Base-by-base conservation (phyloP, 768 basidiomycete species). In the Nidula microcarpa region DNA sequence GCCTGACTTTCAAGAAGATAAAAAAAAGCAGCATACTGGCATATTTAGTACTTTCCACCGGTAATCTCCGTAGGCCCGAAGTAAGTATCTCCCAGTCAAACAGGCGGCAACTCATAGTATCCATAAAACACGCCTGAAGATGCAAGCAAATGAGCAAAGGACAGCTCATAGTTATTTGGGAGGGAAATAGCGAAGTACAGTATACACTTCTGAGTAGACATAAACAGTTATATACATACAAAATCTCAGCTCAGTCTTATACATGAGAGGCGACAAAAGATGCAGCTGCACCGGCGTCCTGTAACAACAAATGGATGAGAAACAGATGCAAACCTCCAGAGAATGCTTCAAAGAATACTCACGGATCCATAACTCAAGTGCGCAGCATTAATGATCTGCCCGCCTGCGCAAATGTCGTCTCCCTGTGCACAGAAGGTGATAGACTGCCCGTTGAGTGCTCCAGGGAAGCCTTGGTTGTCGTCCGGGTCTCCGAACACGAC, bases 401-500 rank as follows among this genome's bases (percentile, higher is more conserved):
- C 65, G 11, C 66, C 66, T 6, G 32, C 49, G 51, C 70, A 72
- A 41, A 73, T 70, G 44, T 66, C 56, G 56, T 73, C 70, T 6
- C 68, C 67, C 2, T 44, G 18, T 33, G 63, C 60, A 53, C 69
- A 72, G 37, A 70, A 63, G 4, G 67, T 66, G 34, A 66, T 63
- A 33, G 59, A 54, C 1, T 58, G 62, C 39, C 59, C 57, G 14
- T 66, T 54, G 39, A 68, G 55, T 35, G 60, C 58, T 18, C 65
- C 65, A 17, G 65, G 64, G 41, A 73, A 62, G 9, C 63, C 50
- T 35, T 67, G 49, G 10, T 62, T 65, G 43, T 66, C 55, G 48
- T 71, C 65, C 0, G 72, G 72, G 52, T 73, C 72, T 33, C 70
- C 71, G 39, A 70, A 72, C 18, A 68, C 67, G 16, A 73, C 70